Evolutionary conservation across 345 rosid species (phyloP).

Genomic region (Corchorus olitorius): DNA sequence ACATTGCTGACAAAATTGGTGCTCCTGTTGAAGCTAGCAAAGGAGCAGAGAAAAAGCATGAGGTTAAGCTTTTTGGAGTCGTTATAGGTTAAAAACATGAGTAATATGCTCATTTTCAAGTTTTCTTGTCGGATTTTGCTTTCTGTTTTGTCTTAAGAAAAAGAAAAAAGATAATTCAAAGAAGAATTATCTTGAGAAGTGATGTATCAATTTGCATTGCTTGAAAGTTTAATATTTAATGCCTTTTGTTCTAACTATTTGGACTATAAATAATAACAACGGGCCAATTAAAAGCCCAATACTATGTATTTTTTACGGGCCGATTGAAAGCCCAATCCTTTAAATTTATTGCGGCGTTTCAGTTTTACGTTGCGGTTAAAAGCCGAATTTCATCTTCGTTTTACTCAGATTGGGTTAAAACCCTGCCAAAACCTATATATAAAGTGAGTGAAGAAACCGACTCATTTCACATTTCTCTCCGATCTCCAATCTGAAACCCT

Average conservation of each 20-base stretch:
- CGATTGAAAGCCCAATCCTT: neutral
- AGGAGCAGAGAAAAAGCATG: neutral
- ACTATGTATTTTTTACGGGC: neutral
- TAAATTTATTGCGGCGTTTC: neutral
- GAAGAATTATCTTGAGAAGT: too few relatives aligned
- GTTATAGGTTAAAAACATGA: neutral
- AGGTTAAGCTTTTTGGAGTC: slow-evolving; percentile 15
- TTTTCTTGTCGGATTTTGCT: too few relatives aligned
- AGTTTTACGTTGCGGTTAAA: neutral
- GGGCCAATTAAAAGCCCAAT: neutral
- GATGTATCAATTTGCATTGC: too few relatives aligned
- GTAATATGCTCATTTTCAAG: too few relatives aligned
- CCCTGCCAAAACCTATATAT: neutral
- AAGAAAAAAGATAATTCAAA: too few relatives aligned
- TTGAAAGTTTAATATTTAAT: too few relatives aligned
- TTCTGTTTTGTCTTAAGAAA: too few relatives aligned
- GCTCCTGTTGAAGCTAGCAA: neutral
- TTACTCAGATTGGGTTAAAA: neutral
- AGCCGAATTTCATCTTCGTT: too few relatives aligned
- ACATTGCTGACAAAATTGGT: neutral
- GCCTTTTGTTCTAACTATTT: neutral
- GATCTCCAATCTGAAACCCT: neutral
- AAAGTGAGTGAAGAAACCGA: neutral
- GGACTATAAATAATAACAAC: neutral
- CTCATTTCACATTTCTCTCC: neutral